Percentiles rank a stretch among this genome's conserved stretches.
phyloP scores from a whole-genome alignment of 176 grass and related monocot genomes.

The Saccharum spontaneum region DNA sequence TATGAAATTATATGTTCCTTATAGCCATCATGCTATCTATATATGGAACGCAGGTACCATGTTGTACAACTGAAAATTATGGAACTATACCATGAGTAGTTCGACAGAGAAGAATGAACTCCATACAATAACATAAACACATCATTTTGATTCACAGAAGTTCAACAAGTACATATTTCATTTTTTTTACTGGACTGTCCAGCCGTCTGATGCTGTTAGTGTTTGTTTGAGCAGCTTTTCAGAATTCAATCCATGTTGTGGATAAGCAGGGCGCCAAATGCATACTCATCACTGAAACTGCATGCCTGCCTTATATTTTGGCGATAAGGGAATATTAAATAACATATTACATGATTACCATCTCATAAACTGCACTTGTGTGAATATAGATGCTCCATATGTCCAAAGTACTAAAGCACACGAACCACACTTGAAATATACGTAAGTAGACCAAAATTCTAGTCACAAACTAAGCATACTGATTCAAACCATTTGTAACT shows the following conservation, averaged over 20 bases:
- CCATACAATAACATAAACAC: neutral
- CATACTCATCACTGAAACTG: neutral
- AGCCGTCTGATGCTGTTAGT: neutral
- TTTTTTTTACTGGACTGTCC: neutral
- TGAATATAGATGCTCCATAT: neutral
- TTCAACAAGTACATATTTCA: neutral
- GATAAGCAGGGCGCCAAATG: neutral
- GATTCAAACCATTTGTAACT: constrained; percentile 14
- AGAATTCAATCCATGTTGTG: neutral
- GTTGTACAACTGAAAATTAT: neutral
- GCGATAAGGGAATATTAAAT: neutral
- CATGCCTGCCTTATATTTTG: neutral
- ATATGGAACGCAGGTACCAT: neutral
- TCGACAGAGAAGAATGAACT: neutral
- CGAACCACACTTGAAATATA: neutral
- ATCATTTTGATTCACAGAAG: neutral
- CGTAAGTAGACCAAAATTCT: neutral
- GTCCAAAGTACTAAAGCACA: neutral
- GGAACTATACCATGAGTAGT: neutral
- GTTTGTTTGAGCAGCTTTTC: neutral
- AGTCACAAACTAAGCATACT: constrained; percentile 30
- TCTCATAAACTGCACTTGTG: constrained; percentile 1
- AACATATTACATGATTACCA: constrained; percentile 4
- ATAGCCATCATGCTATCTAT: neutral
- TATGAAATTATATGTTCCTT: neutral